A percentile compares a stretch with the other conserved stretches of the same genome.
Evolutionary conservation across 257 asterid genomes (phyloP).

Genomic region (Scutellaria minor): DNA sequence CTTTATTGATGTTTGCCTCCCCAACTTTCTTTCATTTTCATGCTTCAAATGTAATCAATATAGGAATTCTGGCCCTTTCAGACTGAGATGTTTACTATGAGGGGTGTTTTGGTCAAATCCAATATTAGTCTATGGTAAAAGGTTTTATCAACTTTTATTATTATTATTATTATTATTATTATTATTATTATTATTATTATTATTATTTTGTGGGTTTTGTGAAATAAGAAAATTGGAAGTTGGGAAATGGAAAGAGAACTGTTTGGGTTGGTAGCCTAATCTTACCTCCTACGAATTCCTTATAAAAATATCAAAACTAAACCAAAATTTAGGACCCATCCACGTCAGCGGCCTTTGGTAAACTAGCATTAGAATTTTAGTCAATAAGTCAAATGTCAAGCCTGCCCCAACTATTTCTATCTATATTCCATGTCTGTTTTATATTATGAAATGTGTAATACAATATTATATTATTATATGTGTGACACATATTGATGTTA

Average conservation of each 20-base stretch:
- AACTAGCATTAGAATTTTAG: constrained; percentile 36
- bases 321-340: constrained; percentile 28
- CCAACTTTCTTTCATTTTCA: constrained; percentile 14
- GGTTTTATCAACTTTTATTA: constrained; percentile 31
- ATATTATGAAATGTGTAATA: no score
- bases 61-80: constrained; percentile 1
- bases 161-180: no score
- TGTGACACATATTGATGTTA: no score
- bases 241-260: constrained; percentile 58
- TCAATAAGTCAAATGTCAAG: constrained; percentile 56
- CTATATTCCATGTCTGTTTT: neutral
- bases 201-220: neutral
- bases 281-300: constrained; percentile 41
- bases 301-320: neutral
- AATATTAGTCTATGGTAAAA: constrained; percentile 14
- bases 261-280: constrained; percentile 83
- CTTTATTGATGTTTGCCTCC: constrained; percentile 33
- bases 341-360: constrained; percentile 45
- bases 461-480: no score
- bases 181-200: neutral
- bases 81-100: neutral
- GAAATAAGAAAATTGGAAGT: constrained; percentile 37
- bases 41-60: constrained; percentile 30
- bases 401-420: constrained; percentile 55
- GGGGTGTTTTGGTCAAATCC: constrained; percentile 29